Evolutionary conservation across 139 green algal genomes (phyloP), one percentile per base, ranked within the genome.

Genomic region (Desmodesmus armatus): DNA sequence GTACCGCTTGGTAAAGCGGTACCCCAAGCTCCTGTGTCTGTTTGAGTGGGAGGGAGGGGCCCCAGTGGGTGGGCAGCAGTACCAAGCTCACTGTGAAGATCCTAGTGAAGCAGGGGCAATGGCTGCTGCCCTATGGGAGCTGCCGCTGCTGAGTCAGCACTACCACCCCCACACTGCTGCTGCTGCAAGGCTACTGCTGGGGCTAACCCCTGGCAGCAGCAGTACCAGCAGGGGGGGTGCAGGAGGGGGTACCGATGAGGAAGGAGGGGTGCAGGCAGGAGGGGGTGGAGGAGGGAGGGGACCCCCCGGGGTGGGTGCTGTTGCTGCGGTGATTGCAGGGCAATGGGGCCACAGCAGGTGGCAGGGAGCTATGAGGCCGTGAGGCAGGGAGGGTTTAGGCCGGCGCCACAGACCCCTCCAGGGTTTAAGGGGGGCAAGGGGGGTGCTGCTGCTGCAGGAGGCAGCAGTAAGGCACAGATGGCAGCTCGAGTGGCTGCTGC

Each of bases 1-100:
- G 41, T 39, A 67, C 88, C 53, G 65, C 73, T 51, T 93, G 27
- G 31, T 94, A 21, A 84, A 85, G 39, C 78, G 88, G 23, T 90
- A 95, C 78, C 87, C 88, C 15, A 88, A 89, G 40, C 90, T 98
- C 60, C 60, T 87, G 27, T 74, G 74, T 75, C 85, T 96, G 89
- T 87, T 98, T 60, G 91, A 96, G 40, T 91, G 94, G 73, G 95
- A 96, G 55, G 87, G 88, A 11, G 94, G 89, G 35, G 88, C 88
- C 5, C 89, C 91, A 3, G 79, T 92, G 13, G 90, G 90, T 3
- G 84, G 89, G 43, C 72, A 86, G 3, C 27, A 74, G 41, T 92
- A 87, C 72, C 78, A 92, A 62, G 51, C 91, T 0, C 58, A 74
- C 78, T 88, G 81, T 25, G 11, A 66, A 0, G 91, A 94, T 78